Percentiles rank a stretch among this genome's conserved stretches.
Conservation (phyloP, 768 basidiomycete species). For the Sistotremastrum suecicum region DNA sequence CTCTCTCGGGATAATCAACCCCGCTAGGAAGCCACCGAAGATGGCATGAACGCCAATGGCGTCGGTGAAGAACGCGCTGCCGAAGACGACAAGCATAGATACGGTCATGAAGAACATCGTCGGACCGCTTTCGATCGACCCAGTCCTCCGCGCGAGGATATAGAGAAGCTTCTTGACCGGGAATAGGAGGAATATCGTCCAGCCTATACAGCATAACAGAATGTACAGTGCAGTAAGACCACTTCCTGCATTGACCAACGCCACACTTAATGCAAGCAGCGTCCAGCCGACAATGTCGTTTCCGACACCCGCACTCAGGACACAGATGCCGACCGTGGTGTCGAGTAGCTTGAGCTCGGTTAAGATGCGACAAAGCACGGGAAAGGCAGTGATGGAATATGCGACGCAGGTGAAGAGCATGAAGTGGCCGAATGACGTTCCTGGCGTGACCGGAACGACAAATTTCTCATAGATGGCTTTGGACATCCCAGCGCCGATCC, state of each 20-base stretch:
- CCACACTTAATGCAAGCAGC: conserved; percentile 79
- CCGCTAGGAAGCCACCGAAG: conserved; percentile 84
- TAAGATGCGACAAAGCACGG: conserved; percentile 75
- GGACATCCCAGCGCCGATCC: conserved; percentile 58
- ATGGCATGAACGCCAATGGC: conserved; percentile 86
- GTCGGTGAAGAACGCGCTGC: conserved; percentile 86
- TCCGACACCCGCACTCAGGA: conserved; percentile 84
- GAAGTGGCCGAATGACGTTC: conserved; percentile 72
- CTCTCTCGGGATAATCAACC: conserved; percentile 73
- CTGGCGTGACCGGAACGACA: conserved; percentile 29
- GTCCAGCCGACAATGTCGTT: conserved; percentile 84
- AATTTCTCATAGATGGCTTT: conserved; percentile 64
- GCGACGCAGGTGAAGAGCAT: conserved; percentile 91
- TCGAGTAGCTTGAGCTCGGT: conserved; percentile 85
- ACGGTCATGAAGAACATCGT: conserved; percentile 82
- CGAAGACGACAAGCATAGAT: conserved; percentile 69
- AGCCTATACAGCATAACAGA: conserved; percentile 65
- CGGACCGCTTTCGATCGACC: conserved; percentile 70
- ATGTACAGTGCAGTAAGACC: conserved; percentile 81
- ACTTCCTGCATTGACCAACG: conserved; percentile 77
- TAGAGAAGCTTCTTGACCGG: conserved; percentile 44
- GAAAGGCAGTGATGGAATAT: conserved; percentile 78
- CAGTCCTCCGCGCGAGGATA: conserved; percentile 67
- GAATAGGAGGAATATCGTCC: conserved; percentile 63
- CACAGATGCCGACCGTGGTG: conserved; percentile 84